These are phyloP conservation scores for Aegilops longissima DNA, from an alignment of 176 grass and related monocot species.

Conservation along the genomic window DNA sequence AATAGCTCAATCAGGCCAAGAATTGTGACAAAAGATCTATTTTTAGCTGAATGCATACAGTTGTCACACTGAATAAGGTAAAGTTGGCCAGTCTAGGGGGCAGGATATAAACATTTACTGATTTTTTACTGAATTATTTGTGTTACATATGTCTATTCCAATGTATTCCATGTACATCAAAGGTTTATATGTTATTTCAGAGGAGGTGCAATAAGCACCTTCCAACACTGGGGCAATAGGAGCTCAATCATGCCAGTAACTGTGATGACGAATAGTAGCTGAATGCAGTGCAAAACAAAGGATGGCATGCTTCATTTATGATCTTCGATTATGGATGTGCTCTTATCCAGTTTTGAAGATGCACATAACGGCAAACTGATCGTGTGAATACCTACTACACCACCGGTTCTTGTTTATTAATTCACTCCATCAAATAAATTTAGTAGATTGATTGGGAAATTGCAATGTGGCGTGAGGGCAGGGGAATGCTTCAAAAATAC, in stretches of 20 bases:
- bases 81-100: background rate
- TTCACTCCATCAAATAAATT: background rate
- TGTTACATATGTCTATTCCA: background rate
- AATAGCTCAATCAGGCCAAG: background rate
- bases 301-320: background rate
- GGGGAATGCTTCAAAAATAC: background rate
- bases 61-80: too few relatives aligned
- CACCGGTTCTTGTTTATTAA: background rate
- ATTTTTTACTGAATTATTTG: background rate
- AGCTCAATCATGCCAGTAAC: background rate
- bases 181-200: background rate
- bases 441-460: background rate
- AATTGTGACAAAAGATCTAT: background rate
- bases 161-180: background rate
- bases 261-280: background rate
- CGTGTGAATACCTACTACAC: background rate
- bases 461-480: background rate
- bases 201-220: background rate
- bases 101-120: background rate
- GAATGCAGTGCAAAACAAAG: background rate
- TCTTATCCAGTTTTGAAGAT: background rate
- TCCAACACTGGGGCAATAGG: background rate
- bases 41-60: background rate
- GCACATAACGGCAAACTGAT: background rate
- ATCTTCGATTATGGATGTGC: background rate